Evolutionary conservation across 805 yeast species (phyloP).

Genomic region (Kuraishia ogatae): DNA sequence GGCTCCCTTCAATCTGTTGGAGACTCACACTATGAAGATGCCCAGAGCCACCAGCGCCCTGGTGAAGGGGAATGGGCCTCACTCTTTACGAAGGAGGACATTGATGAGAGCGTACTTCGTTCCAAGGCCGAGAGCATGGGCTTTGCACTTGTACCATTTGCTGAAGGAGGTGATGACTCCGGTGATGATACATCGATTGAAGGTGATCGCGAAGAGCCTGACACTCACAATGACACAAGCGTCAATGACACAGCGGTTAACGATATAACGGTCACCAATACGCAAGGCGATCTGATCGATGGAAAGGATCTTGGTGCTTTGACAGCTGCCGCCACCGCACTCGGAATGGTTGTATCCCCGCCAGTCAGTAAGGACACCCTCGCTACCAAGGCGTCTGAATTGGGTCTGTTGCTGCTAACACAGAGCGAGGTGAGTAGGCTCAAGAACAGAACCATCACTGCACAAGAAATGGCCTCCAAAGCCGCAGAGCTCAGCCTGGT

Average conservation of each 20-base stretch:
- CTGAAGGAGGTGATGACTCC: slow-evolving; percentile 4
- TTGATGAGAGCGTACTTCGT: slow-evolving; percentile 22
- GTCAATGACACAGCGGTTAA: too few relatives aligned
- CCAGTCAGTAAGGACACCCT: too few relatives aligned
- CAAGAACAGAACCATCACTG: slow-evolving; percentile 18
- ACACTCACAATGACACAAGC: background rate
- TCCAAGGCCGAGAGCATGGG: slow-evolving; percentile 26
- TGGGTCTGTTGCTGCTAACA: slow-evolving; percentile 26
- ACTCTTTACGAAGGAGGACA: slow-evolving; percentile 9
- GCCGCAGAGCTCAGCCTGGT: slow-evolving; percentile 34
- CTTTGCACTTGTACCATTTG: slow-evolving; percentile 23
- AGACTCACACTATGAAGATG: slow-evolving; percentile 5
- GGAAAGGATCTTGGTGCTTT: background rate
- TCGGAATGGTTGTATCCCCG: background rate
- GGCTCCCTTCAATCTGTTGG: background rate
- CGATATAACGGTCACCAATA: too few relatives aligned
- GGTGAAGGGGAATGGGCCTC: slow-evolving; percentile 5
- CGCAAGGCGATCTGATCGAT: background rate
- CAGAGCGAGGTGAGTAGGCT: slow-evolving; percentile 21
- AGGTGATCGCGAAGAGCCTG: slow-evolving; percentile 7
- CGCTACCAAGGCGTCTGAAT: background rate
- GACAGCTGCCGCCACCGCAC: background rate
- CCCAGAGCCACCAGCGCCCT: slow-evolving; percentile 7
- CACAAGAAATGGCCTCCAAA: slow-evolving; percentile 22
- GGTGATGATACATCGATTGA: slow-evolving; percentile 15